Percentiles rank a stretch among this genome's conserved stretches.
phyloP scores from a whole-genome alignment of 371 early-diverging fungal genomes.

The Ordospora pajunii region DNA sequence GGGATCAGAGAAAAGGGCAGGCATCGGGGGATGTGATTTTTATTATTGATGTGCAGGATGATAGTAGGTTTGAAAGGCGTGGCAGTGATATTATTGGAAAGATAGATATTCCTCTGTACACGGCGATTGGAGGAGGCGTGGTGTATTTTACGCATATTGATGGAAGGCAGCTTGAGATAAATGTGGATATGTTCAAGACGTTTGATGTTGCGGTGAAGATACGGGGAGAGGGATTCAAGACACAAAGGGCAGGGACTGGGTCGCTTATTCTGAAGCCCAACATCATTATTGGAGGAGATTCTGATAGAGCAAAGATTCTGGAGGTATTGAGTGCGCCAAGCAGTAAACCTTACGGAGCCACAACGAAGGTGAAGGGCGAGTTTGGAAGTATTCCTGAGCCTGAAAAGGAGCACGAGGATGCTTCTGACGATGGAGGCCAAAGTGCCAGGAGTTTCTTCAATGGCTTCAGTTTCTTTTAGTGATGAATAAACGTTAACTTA shows the following conservation, averaged over 20 bases:
- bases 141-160: constrained; percentile 41
- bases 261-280: constrained; percentile 34
- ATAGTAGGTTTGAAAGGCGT: constrained; percentile 34
- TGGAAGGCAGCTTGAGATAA: constrained; percentile 37
- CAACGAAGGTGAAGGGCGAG: not conserved
- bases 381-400: constrained; percentile 24
- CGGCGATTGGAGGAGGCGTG: constrained; percentile 40
- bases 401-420: not conserved
- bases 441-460: constrained; percentile 24
- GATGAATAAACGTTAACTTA: not conserved
- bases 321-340: not conserved
- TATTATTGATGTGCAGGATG: constrained; percentile 35
- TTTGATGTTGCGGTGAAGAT: constrained; percentile 37
- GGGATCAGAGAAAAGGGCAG: constrained; percentile 46
- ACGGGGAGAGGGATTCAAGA: constrained; percentile 39
- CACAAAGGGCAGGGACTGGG: not conserved
- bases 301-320: constrained; percentile 23
- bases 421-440: not conserved
- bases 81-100: constrained; percentile 32
- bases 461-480: constrained; percentile 34
- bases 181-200: constrained; percentile 16
- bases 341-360: constrained; percentile 5
- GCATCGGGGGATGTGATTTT: constrained; percentile 55
- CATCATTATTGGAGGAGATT: constrained; percentile 18
- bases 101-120: constrained; percentile 37